Conservation (phyloP, 129 eudicot genomes). For the Lactuca sativa region DNA sequence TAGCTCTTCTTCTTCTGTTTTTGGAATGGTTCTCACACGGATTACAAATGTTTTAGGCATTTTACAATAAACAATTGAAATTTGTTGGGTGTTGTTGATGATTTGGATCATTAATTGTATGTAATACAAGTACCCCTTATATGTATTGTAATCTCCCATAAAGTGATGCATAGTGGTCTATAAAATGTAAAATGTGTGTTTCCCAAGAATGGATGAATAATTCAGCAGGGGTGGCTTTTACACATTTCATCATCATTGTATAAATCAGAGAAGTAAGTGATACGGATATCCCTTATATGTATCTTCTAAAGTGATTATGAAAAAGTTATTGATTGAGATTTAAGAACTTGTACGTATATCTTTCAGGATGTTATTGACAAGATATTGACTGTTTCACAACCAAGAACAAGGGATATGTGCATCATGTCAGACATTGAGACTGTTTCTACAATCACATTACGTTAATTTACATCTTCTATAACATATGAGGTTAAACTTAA, state of each 20-base stretch:
- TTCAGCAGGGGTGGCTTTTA: slow-evolving; percentile 91
- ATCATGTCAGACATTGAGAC: slow-evolving; percentile 65
- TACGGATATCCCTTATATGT: neutral
- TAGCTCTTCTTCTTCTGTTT: slow-evolving; percentile 73
- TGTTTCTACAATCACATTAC: slow-evolving; percentile 63
- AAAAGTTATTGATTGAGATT: neutral
- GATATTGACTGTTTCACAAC: slow-evolving; percentile 61
- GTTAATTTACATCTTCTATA: slow-evolving; percentile 48
- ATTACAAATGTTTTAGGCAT: slow-evolving; percentile 76
- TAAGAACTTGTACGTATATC: neutral
- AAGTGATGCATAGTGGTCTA: no score
- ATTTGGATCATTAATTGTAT: slow-evolving; percentile 64
- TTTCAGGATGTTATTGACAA: slow-evolving; percentile 72
- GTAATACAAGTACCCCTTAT: no score
- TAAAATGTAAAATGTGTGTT: no score
- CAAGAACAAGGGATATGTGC: slow-evolving; percentile 73
- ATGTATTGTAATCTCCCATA: no score
- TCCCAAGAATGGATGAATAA: slow-evolving; percentile 72
- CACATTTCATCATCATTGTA: slow-evolving; percentile 69
- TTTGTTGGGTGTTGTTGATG: slow-evolving; percentile 49
- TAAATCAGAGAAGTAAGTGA: slow-evolving; percentile 66
- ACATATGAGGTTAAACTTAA: slow-evolving; percentile 59
- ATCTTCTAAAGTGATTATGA: neutral
- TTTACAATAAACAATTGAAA: slow-evolving; percentile 87
- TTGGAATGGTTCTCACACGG: slow-evolving; percentile 63